Percentiles rank a stretch among this genome's conserved stretches.
Conservation (phyloP, 139 green algal species). For the Spirogloea muscicola region DNA sequence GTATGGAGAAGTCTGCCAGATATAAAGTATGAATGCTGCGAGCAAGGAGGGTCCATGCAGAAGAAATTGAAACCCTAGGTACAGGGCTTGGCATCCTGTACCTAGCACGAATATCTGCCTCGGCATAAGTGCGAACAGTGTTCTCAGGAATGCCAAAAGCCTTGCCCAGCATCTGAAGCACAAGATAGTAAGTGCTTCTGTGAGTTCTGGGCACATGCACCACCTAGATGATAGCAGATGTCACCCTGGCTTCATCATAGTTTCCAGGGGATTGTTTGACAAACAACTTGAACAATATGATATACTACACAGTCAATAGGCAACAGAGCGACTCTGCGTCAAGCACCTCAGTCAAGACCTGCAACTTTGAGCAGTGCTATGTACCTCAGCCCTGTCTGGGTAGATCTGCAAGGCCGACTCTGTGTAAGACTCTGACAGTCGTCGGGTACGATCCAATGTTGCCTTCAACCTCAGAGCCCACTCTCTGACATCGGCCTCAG, state of each 20-base stretch:
- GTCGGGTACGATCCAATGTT: conserved; percentile 72
- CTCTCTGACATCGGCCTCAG: neutral
- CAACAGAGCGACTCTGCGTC: no score
- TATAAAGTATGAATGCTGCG: no score
- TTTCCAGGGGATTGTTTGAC: conserved; percentile 33
- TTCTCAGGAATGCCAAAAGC: conserved; percentile 68
- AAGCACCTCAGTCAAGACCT: no score
- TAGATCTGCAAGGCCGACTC: conserved; percentile 38
- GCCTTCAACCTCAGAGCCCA: conserved; percentile 66
- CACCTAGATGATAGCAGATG: no score
- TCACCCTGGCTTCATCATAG: conserved; percentile 55
- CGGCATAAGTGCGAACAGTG: conserved; percentile 68
- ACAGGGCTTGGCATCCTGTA: neutral
- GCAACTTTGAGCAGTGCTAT: no score
- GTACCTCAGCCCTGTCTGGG: conserved; percentile 8
- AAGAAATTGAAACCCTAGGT: neutral
- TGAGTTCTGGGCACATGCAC: no score
- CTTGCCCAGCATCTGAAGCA: conserved; percentile 57
- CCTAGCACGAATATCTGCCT: conserved; percentile 59
- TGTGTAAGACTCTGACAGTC: conserved; percentile 73
- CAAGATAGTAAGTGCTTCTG: conserved; percentile 54
- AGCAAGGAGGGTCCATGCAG: neutral
- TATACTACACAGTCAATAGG: neutral
- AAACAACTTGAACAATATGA: neutral
- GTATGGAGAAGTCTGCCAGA: neutral